Evolutionary conservation across 2,329 filamentous ascomycete species (phyloP).

Genomic region (Diaporthe amygdali): DNA sequence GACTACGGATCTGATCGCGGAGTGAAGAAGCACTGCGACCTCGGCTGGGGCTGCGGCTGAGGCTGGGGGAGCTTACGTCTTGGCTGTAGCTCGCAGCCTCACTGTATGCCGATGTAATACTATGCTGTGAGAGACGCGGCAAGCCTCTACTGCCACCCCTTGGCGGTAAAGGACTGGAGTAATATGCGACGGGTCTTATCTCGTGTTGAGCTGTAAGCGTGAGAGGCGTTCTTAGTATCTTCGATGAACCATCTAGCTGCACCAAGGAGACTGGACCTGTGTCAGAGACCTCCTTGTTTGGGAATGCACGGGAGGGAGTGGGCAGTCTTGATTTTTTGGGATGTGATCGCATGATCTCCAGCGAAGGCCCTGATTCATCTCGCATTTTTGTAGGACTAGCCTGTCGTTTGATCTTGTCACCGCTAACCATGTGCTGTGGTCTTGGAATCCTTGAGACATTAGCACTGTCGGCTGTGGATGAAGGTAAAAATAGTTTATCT

Average conservation of each 20-base stretch:
- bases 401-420: not conserved
- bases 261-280: not conserved
- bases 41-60: conserved; percentile 5
- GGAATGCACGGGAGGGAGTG: conserved; percentile 13
- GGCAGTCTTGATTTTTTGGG: not conserved
- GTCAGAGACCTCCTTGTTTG: conserved; percentile 1
- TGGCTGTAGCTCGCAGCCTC: not conserved
- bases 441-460: conserved; percentile 7
- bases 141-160: not conserved
- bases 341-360: not conserved
- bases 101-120: not conserved
- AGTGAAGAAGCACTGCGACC: conserved; percentile 20
- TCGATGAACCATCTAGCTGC: conserved; percentile 15
- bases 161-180: conserved; percentile 12
- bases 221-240: not conserved
- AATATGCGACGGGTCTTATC: not conserved
- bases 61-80: not conserved
- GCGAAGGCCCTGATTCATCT: not conserved
- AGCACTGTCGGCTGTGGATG: not conserved
- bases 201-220: conserved; percentile 13
- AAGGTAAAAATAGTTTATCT: not conserved
- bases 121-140: conserved; percentile 9
- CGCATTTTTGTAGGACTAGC: not conserved
- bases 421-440: not conserved
- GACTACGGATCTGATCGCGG: conserved; percentile 23